A percentile compares a stretch with the other conserved stretches of the same genome.
Evolutionary conservation across 2,329 filamentous ascomycete species (phyloP).

Genomic region (Trichoderma pleuroti): DNA sequence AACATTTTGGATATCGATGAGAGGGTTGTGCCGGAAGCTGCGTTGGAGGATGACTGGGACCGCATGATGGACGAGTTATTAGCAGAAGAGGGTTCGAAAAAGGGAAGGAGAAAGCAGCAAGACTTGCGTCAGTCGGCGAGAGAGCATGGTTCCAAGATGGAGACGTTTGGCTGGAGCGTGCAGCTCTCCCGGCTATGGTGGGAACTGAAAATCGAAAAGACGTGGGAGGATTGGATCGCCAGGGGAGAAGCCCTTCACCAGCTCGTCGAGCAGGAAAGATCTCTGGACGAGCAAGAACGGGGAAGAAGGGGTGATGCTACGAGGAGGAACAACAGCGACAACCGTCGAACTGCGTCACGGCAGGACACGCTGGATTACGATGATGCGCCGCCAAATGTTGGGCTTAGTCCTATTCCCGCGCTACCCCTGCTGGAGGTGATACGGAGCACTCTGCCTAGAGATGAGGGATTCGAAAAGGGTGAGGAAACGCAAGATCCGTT

Average conservation of each 20-base stretch:
- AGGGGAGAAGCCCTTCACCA: conserved; percentile 39
- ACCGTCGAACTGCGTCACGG: not conserved
- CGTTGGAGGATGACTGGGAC: conserved; percentile 51
- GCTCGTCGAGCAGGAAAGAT: conserved; percentile 40
- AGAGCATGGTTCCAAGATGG: not conserved
- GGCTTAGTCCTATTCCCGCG: not conserved
- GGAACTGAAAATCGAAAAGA: conserved; percentile 30
- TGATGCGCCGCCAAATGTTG: conserved; percentile 19
- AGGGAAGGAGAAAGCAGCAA: not conserved
- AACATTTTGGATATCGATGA: conserved; percentile 39
- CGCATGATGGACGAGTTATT: conserved; percentile 31
- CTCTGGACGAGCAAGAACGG: conserved; percentile 27
- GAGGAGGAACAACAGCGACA: not conserved
- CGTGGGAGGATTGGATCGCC: conserved; percentile 40
- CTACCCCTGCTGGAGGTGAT: conserved; percentile 14
- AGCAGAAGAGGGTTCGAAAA: conserved; percentile 14
- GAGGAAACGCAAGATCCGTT: conserved; percentile 21
- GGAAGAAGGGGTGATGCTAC: not conserved
- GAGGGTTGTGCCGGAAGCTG: conserved; percentile 30
- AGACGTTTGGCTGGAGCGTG: conserved; percentile 33
- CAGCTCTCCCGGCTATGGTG: conserved; percentile 33
- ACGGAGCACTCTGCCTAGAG: not conserved
- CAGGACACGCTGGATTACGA: not conserved
- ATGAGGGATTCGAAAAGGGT: not conserved
- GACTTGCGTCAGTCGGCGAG: not conserved